Base-by-base conservation (phyloP, 805 yeast species). In the Nakazawaea sp. region DNA sequence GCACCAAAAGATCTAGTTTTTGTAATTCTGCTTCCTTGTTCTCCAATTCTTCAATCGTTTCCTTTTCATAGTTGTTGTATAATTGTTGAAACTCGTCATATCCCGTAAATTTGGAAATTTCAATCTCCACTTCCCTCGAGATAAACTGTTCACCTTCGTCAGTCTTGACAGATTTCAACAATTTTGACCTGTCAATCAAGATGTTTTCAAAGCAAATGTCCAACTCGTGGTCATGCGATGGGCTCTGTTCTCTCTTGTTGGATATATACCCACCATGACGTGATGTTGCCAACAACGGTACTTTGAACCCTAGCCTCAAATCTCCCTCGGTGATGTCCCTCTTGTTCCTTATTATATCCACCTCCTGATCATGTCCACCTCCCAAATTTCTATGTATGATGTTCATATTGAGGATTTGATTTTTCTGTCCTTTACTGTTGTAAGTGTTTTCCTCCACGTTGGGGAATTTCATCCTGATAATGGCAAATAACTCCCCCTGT, bases 161-260 rank as follows among this genome's bases (percentile, higher is more conserved):
- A 6, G 16, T 11, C 19, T 37, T 37, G 11, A 27, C n/a, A 15
- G 36, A 32, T 32, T 37, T 37, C 18, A 37, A 18, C 24, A 37
- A 37, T 32, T 37, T 31, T 2, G 40, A 37, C 21, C 36, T 29
- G 20, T 37, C 40, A n/a, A 37, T 15, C 20, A 37, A 37, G 9
- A 37, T 24, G 27, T 37, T 32, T 17, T 31, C 40, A 28, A 37
- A 37, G 27, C 40, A 37, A 4, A 37, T 27, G 27, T 18, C 32
- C 25, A 37, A 27, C 25, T 37, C 40, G 19, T 32, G 16, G 27
- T 9, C 21, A 11, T 12, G 9, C 12, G 5, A 4, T 11, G 12
- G 18, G 9, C 18, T 21, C n/a, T 15, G 19, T 26, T 26, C 28
- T 10, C 7, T 6, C 7, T 13, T 26, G 16, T 26, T 13, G 7